A percentile compares a stretch with the other conserved stretches of the same genome.
phyloP scores from a whole-genome alignment of 2,329 filamentous ascomycete species.

The Botryotinia convoluta region DNA sequence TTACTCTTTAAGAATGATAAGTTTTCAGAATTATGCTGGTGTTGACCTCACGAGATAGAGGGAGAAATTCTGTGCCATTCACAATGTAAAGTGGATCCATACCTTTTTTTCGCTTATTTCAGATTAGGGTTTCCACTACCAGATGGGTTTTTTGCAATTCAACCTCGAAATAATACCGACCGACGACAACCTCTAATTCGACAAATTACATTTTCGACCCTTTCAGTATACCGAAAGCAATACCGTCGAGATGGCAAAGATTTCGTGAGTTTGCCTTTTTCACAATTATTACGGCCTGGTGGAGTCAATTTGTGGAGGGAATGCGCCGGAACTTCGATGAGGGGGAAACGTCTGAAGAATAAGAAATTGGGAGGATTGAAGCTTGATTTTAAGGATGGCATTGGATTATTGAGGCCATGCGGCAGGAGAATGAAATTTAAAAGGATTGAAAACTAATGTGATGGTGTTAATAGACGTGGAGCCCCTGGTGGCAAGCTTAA shows the following conservation, averaged over 20 bases:
- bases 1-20: neutral
- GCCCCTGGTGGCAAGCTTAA: slow-evolving; percentile 99
- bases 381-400: neutral
- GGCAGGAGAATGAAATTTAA: neutral
- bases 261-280: slow-evolving; percentile 52
- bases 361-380: neutral
- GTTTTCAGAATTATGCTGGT: neutral
- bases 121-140: slow-evolving; percentile 35
- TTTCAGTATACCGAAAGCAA: slow-evolving; percentile 36
- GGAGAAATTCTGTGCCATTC: neutral
- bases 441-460: slow-evolving; percentile 23
- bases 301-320: slow-evolving; percentile 14
- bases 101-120: slow-evolving; percentile 32
- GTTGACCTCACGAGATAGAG: neutral
- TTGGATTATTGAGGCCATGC: neutral
- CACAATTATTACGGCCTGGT: slow-evolving; percentile 15
- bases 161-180: slow-evolving; percentile 24
- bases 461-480: slow-evolving; percentile 60
- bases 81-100: slow-evolving; percentile 2
- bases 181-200: slow-evolving; percentile 24
- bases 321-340: neutral
- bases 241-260: slow-evolving; percentile 60
- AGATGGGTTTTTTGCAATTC: slow-evolving; percentile 24
- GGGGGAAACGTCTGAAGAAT: neutral
- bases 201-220: slow-evolving; percentile 32